phyloP scores from a whole-genome alignment of 2,329 filamentous ascomycete species.

The Diaporthe longicolla region DNA sequence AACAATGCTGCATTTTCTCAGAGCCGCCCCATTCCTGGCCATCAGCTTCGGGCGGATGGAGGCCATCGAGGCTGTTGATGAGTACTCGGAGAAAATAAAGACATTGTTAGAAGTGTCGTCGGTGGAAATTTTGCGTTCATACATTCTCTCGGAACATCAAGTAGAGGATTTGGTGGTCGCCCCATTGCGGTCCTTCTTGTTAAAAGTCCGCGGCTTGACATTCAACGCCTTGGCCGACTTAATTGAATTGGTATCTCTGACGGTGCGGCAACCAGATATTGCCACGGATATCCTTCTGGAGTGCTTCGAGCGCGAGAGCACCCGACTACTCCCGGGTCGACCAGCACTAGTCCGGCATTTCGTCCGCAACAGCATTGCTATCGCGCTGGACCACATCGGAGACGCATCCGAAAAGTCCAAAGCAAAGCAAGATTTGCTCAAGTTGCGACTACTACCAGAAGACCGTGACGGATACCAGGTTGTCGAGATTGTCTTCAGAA shows the following conservation, averaged over 20 bases:
- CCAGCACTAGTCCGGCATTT: background rate
- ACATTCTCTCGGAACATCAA: background rate
- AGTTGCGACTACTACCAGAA: background rate
- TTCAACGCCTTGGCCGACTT: background rate
- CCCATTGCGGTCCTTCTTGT: background rate
- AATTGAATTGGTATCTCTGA: background rate
- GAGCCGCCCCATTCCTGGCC: background rate
- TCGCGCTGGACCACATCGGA: background rate
- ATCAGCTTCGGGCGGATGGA: background rate
- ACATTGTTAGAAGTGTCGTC: background rate
- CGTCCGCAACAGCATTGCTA: background rate
- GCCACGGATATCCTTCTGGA: background rate
- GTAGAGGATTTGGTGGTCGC: background rate
- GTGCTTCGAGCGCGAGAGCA: background rate
- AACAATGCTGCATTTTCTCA: background rate
- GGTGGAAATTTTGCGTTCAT: background rate
- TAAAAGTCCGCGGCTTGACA: background rate
- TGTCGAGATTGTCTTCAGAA: background rate
- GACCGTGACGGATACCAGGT: background rate
- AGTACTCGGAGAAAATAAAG: background rate
- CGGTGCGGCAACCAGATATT: background rate
- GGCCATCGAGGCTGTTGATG: background rate
- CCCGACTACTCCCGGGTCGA: background rate
- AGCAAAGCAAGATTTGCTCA: background rate
- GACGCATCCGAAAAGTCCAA: background rate